Evolutionary conservation across 768 basidiomycete genomes (phyloP), one percentile per base, ranked within the genome.

Genomic region (Leccinum truebloodii): DNA sequence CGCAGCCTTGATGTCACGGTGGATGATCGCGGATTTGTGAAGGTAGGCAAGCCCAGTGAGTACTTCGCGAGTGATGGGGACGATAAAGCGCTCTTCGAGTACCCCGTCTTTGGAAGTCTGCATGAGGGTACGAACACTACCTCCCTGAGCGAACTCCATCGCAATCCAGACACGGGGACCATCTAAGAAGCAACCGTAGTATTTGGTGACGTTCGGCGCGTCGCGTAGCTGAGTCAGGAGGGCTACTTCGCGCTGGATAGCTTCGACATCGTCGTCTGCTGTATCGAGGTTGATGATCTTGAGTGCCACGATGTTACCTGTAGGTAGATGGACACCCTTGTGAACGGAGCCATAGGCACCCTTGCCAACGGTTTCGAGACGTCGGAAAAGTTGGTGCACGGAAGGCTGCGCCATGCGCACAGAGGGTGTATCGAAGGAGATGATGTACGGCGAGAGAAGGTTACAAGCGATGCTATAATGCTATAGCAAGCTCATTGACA

Each of bases 241-340:
- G 10, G 94, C 87, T 32, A 99, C 94, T 75, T 98, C 97, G 62
- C 92, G 89, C 76, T 98, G 96, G 56, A 98, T 98, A 76, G 95
- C 96, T 53, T 81, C 91, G 18, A 97, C 94, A 72, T 99, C 97
- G 74, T 99, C 96, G 73, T 95, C 96, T 58, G 89, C 86, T 26
- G 90, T 95, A 76, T 98, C 97, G 65, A 98, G 88, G 76, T 98
- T 93, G 79, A 99, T 98, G 75, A 98, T 95, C 78, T 99, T 99
- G 78, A 98, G 87, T 18, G 95, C 97, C 35, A 99, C 93, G 58
- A 95, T 82, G 58, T 92, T 90, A 20, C 93, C 92, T 0, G 93
- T 89, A 0, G 88, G 82, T 54, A 91, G 83, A 67, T 98, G 90
- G 57, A 87, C 79, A 14, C 94, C 96, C 71, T 90, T 93, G 79